Percentiles rank a stretch among this genome's conserved stretches.
phyloP scores from a whole-genome alignment of 2,329 filamentous ascomycete species.

The Colletotrichum tropicicola region DNA sequence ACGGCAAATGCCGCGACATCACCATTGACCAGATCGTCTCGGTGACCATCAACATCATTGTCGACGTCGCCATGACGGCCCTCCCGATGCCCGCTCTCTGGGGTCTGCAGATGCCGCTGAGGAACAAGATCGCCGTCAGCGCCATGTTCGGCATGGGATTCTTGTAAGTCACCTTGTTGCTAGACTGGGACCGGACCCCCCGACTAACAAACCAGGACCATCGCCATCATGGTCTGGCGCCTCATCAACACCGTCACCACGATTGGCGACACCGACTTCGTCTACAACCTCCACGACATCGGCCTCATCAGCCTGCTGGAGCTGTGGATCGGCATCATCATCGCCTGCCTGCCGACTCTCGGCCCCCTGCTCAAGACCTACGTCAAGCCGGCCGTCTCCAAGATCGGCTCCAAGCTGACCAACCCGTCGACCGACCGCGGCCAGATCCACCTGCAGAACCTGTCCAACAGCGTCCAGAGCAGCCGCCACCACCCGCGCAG shows the following conservation, averaged over 20 bases:
- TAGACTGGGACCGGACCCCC: background rate
- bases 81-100: conserved; percentile 53
- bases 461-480: conserved; percentile 5
- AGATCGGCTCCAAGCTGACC: conserved; percentile 23
- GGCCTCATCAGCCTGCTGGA: conserved; percentile 47
- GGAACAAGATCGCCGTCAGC: conserved; percentile 44
- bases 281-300: conserved; percentile 39
- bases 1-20: conserved; percentile 48
- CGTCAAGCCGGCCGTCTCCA: conserved; percentile 32
- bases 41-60: conserved; percentile 35
- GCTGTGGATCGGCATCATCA: conserved; percentile 48
- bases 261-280: conserved; percentile 32
- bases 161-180: conserved; percentile 34
- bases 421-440: conserved; percentile 21
- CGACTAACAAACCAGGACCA: conserved; percentile 36
- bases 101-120: conserved; percentile 49
- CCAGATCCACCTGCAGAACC: conserved; percentile 6
- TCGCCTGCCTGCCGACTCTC: conserved; percentile 51
- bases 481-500: background rate
- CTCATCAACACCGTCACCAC: conserved; percentile 39
- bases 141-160: conserved; percentile 43
- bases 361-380: conserved; percentile 40
- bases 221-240: conserved; percentile 49
- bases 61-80: conserved; percentile 46
- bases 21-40: conserved; percentile 34